phyloP scores from a whole-genome alignment of 2,329 filamentous ascomycete species.

The Dissoconium aciculare region DNA sequence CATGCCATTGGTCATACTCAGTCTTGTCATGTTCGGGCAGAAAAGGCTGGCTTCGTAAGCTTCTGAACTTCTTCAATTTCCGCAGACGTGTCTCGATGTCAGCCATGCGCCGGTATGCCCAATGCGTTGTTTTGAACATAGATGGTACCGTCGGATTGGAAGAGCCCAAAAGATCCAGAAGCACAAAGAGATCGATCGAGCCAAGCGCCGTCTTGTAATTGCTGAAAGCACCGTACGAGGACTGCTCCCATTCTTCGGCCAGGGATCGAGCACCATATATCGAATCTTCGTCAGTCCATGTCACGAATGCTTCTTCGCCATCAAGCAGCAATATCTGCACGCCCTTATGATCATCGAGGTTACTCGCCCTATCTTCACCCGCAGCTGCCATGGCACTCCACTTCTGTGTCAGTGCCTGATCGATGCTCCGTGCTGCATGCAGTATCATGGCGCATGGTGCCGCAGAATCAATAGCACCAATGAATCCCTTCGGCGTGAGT shows the following conservation, averaged over 20 bases:
- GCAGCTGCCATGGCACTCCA: conserved; percentile 58
- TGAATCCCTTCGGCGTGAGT: conserved; percentile 64
- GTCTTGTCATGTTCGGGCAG: conserved; percentile 48
- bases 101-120: conserved; percentile 73
- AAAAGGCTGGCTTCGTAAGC: conserved; percentile 38
- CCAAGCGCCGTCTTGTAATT: conserved; percentile 59
- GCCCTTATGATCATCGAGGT: conserved; percentile 60
- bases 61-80: conserved; percentile 49
- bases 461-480: conserved; percentile 86
- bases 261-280: conserved; percentile 71
- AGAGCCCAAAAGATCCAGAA: conserved; percentile 77
- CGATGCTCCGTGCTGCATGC: conserved; percentile 68
- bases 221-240: conserved; percentile 54
- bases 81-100: conserved; percentile 60
- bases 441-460: conserved; percentile 89
- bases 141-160: conserved; percentile 58
- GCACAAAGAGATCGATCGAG: conserved; percentile 73
- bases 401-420: conserved; percentile 63
- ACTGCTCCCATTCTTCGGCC: conserved; percentile 64
- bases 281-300: conserved; percentile 69
- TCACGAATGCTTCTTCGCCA: conserved; percentile 79
- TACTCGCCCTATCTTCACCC: conserved; percentile 24
- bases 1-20: conserved; percentile 33
- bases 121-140: conserved; percentile 81
- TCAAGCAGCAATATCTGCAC: conserved; percentile 84